phyloP scores from a whole-genome alignment of 2,329 filamentous ascomycete genomes.

The Trichocomaceae sp. region DNA sequence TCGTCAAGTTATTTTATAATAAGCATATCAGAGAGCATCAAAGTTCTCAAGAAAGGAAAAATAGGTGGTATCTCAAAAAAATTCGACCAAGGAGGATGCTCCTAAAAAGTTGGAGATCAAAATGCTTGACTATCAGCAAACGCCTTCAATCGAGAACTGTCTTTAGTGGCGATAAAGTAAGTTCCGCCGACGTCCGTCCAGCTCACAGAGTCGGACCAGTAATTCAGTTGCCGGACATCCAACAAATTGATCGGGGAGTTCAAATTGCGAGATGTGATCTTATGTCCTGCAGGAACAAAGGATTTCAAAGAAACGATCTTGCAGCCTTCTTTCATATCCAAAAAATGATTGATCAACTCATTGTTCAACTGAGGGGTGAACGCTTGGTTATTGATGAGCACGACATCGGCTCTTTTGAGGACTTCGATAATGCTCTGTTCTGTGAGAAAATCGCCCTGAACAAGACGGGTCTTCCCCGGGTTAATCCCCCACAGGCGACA shows the following conservation, averaged over 20 bases:
- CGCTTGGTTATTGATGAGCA: conserved; percentile 96
- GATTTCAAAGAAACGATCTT: conserved; percentile 87
- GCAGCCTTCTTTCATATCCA: conserved; percentile 86
- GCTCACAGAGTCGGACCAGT: conserved; percentile 67
- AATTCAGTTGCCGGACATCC: conserved; percentile 65
- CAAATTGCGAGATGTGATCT: conserved; percentile 65
- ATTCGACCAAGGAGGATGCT: too few relatives aligned
- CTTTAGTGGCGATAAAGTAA: conserved; percentile 84
- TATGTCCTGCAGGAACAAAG: conserved; percentile 76
- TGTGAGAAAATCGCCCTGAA: conserved; percentile 76
- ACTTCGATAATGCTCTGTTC: conserved; percentile 63
- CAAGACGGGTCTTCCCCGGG: conserved; percentile 70
- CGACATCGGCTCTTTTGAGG: conserved; percentile 81
- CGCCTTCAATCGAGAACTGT: conserved; percentile 48
- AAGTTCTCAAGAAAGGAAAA: conserved; percentile 7
- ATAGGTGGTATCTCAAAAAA: conserved; percentile 15
- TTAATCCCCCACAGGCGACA: conserved; percentile 83
- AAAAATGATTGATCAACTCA: conserved; percentile 75
- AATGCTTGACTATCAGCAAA: conserved; percentile 35
- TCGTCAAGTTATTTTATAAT: background rate
- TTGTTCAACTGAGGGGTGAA: conserved; percentile 86
- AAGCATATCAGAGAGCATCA: background rate
- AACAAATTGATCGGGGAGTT: conserved; percentile 78
- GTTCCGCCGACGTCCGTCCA: conserved; percentile 81
- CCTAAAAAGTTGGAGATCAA: too few relatives aligned